A percentile compares a stretch with the other conserved stretches of the same genome.
Evolutionary conservation across 208 protist genomes (phyloP).

Genomic region (Leishmania aethiopica): DNA sequence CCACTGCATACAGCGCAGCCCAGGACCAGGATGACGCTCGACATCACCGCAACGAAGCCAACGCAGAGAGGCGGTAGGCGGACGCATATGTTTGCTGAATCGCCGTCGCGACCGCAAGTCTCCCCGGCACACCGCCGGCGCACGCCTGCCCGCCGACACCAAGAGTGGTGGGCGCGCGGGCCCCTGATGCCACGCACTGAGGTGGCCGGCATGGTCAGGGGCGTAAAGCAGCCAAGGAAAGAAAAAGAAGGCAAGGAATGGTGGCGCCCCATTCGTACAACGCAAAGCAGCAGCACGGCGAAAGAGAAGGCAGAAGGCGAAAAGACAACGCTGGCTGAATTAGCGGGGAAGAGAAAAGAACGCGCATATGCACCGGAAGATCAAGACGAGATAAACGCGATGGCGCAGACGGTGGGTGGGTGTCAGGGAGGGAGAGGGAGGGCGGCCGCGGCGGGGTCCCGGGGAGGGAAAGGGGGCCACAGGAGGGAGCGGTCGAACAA

Average conservation of each 20-base stretch:
- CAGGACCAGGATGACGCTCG: background rate
- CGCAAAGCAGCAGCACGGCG: background rate
- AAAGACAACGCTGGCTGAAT: background rate
- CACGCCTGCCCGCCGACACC: background rate
- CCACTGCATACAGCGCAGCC: background rate
- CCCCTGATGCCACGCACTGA: background rate
- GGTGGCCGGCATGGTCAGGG: background rate
- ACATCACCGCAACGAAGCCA: background rate
- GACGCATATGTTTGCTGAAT: background rate
- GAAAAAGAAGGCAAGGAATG: background rate
- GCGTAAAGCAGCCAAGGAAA: background rate
- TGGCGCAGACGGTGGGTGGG: background rate
- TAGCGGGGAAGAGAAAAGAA: background rate
- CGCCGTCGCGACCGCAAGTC: no score
- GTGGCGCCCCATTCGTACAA: background rate
- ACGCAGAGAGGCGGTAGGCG: background rate
- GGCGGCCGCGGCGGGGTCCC: background rate
- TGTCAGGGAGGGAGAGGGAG: background rate
- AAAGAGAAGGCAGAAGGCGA: background rate
- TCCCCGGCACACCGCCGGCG: background rate
- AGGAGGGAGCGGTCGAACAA: no score
- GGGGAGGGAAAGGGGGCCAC: no score
- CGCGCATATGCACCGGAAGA: background rate
- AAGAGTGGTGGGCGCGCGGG: background rate
- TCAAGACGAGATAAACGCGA: background rate